Evolutionary conservation across 1,139 yeast species (phyloP).

Genomic region (Geotrichum australiense): DNA sequence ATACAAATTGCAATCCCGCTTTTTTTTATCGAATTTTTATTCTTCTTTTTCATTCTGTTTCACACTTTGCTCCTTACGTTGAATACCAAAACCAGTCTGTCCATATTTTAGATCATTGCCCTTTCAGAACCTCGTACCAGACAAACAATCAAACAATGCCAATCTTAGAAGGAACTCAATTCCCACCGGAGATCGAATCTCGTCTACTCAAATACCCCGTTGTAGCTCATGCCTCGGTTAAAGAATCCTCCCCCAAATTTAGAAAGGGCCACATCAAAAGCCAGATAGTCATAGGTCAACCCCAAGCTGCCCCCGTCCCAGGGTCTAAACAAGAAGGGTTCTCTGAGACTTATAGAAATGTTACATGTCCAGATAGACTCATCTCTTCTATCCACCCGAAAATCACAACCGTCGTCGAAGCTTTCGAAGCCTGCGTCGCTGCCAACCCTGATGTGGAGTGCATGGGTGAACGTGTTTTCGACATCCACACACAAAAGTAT

Average conservation of each 20-base stretch:
- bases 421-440: slow-evolving; percentile 41
- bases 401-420: slow-evolving; percentile 44
- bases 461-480: slow-evolving; percentile 46
- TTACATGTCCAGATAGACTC: slow-evolving; percentile 35
- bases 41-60: background rate
- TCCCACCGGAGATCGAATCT: slow-evolving; percentile 15
- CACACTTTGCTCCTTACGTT: background rate
- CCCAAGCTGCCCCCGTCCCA: slow-evolving; percentile 42
- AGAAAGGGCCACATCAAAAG: background rate
- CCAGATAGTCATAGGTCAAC: slow-evolving; percentile 20
- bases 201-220: slow-evolving; percentile 16
- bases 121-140: background rate
- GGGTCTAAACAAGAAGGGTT: slow-evolving; percentile 43
- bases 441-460: slow-evolving; percentile 39
- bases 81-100: background rate
- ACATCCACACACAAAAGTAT: slow-evolving; percentile 42
- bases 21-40: background rate
- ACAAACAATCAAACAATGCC: slow-evolving; percentile 2
- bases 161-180: slow-evolving; percentile 14
- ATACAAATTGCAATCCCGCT: background rate
- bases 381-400: slow-evolving; percentile 44
- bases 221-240: slow-evolving; percentile 8
- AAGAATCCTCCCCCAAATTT: slow-evolving; percentile 3
- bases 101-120: background rate
- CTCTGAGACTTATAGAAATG: slow-evolving; percentile 51